phyloP scores from a whole-genome alignment of 2,329 filamentous ascomycete species.

The Tolypocladium album region DNA sequence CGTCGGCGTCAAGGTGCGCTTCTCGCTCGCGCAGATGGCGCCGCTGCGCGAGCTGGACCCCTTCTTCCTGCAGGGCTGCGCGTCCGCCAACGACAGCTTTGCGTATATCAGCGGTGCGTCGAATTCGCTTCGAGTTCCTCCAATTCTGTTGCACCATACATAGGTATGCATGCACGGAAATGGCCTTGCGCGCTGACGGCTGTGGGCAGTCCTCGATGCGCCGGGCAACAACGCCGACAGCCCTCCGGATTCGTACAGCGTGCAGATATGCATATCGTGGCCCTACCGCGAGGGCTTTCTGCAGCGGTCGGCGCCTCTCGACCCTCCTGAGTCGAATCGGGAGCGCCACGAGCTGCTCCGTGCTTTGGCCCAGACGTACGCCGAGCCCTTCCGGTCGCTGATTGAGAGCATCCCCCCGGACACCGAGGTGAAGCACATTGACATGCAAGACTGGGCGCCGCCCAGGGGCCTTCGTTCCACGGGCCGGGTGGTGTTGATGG shows the following conservation, averaged over 20 bases:
- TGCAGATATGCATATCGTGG: constrained; percentile 44
- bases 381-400: constrained; percentile 35
- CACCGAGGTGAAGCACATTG: constrained; percentile 32
- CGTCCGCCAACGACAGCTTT: constrained; percentile 39
- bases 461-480: constrained; percentile 21
- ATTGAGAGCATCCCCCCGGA: constrained; percentile 27
- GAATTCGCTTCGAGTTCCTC: background rate
- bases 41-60: constrained; percentile 37
- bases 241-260: constrained; percentile 25
- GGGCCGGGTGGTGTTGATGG: constrained; percentile 34
- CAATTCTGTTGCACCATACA: background rate
- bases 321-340: constrained; percentile 26
- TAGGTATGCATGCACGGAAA: background rate
- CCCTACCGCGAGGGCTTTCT: constrained; percentile 26
- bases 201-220: constrained; percentile 32
- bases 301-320: constrained; percentile 16
- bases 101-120: constrained; percentile 39
- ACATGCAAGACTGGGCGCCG: constrained; percentile 37
- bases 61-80: constrained; percentile 42
- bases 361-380: constrained; percentile 31
- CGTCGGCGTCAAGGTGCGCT: constrained; percentile 32
- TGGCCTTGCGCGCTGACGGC: background rate
- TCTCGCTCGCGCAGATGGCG: constrained; percentile 27
- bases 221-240: constrained; percentile 27
- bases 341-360: constrained; percentile 32